These are phyloP conservation scores for Linaria vulgaris DNA, from an alignment of 257 asterid species.

Conservation along the genomic window DNA sequence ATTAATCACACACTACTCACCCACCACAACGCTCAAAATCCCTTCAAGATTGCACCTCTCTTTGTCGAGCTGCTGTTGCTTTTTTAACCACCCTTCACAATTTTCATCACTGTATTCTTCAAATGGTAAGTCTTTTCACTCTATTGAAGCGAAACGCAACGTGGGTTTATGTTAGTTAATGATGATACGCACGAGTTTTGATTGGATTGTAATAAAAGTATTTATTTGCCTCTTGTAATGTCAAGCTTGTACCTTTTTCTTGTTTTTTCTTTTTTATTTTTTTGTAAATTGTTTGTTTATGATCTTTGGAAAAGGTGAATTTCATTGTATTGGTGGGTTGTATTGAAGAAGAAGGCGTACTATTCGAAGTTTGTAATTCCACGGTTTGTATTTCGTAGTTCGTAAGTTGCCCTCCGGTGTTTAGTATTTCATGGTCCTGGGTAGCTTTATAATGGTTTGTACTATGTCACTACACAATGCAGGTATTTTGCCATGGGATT, in stretches of 20 bases:
- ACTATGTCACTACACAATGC: too few relatives aligned
- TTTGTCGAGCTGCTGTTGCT: slow-evolving; percentile 22
- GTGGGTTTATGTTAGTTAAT: slow-evolving; percentile 1
- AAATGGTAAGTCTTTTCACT: slow-evolving; percentile 24
- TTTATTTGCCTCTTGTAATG: slow-evolving; percentile 4
- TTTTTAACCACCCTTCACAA: slow-evolving; percentile 20
- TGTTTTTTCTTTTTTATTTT: slow-evolving; percentile 7
- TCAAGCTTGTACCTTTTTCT: too few relatives aligned
- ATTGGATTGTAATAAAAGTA: background rate
- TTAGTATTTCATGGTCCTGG: too few relatives aligned
- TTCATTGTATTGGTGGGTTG: slow-evolving; percentile 4
- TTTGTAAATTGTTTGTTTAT: background rate
- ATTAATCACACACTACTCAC: background rate
- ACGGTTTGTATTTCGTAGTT: too few relatives aligned
- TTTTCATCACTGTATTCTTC: slow-evolving; percentile 24
- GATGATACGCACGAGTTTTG: background rate
- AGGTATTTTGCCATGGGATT: too few relatives aligned
- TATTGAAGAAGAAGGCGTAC: slow-evolving; percentile 4
- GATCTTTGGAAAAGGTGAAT: background rate
- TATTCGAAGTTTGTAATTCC: too few relatives aligned
- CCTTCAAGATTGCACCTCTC: slow-evolving; percentile 21
- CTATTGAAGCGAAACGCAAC: background rate
- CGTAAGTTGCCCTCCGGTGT: too few relatives aligned
- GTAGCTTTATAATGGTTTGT: too few relatives aligned
- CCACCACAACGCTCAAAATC: slow-evolving; percentile 14